A percentile compares a stretch with the other conserved stretches of the same genome.
phyloP scores from a whole-genome alignment of 2,329 filamentous ascomycete genomes.

The Penicillium sp. region DNA sequence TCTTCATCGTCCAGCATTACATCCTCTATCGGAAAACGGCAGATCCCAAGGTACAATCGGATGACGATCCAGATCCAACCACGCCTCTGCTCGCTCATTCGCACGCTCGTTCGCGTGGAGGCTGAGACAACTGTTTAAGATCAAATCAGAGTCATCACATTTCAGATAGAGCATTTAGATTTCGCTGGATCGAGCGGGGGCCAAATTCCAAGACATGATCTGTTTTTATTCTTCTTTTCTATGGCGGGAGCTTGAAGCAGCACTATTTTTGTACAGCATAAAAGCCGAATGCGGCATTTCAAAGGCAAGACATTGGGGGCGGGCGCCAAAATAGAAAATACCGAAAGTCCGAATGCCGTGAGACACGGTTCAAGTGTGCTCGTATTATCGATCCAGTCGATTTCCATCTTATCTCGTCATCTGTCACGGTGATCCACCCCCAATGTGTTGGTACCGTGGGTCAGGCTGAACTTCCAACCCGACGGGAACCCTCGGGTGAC shows the following conservation, averaged over 20 bases:
- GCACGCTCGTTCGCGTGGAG: conserved; percentile 6
- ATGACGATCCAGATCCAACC: conserved; percentile 24
- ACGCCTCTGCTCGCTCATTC: conserved; percentile 36
- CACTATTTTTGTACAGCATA: conserved; percentile 19
- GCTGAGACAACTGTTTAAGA: conserved; percentile 4
- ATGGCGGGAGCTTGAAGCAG: not conserved
- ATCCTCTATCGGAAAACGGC: conserved; percentile 65
- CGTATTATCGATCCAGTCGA: not conserved
- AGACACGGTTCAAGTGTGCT: not conserved
- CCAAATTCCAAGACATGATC: conserved; percentile 22
- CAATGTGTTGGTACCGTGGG: not conserved
- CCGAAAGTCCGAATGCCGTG: not conserved
- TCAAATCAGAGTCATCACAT: not conserved
- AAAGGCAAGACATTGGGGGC: conserved; percentile 12
- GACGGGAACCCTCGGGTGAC: not conserved
- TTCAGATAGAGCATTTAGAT: not conserved
- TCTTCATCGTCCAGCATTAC: conserved; percentile 91
- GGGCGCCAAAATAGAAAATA: conserved; percentile 1
- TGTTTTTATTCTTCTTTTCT: not conserved
- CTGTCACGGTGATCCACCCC: not conserved
- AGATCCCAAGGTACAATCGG: conserved; percentile 21
- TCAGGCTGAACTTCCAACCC: not conserved
- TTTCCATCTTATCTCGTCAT: not conserved
- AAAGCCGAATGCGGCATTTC: not conserved
- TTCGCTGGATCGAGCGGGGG: conserved; percentile 2